A percentile compares a stretch with the other conserved stretches of the same genome.
Evolutionary conservation across 176 grass and related monocot genomes (phyloP).

Genomic region (Lolium rigidum): DNA sequence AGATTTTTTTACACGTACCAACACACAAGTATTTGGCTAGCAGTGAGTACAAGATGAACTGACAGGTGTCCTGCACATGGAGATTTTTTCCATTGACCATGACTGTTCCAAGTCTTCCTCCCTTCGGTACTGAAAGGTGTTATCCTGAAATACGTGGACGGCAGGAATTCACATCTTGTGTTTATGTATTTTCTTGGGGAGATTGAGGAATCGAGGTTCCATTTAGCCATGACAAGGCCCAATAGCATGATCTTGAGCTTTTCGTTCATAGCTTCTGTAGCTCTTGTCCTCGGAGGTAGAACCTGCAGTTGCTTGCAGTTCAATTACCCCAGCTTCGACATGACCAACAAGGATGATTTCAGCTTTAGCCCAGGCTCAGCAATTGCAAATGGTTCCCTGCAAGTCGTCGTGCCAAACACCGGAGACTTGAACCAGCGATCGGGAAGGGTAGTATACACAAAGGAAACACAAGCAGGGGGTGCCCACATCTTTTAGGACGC

Average conservation of each 20-base stretch:
- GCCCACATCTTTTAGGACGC: background rate
- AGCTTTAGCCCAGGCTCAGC: background rate
- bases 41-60: background rate
- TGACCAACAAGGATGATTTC: constrained; percentile 10
- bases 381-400: constrained; percentile 9
- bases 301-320: constrained; percentile 24
- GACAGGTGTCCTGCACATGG: background rate
- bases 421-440: background rate
- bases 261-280: constrained; percentile 13
- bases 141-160: constrained; percentile 13
- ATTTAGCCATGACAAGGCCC: background rate
- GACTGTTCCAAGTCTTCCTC: constrained; percentile 15
- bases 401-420: background rate
- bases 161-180: background rate
- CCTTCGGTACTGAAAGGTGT: background rate
- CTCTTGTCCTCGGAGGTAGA: background rate
- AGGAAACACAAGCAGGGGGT: background rate
- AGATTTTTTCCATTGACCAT: background rate
- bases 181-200: background rate
- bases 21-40: no score
- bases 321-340: background rate
- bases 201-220: background rate
- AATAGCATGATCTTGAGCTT: constrained; percentile 8
- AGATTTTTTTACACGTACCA: no score
- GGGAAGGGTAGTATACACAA: background rate